A percentile compares a stretch with the other conserved stretches of the same genome.
These are phyloP conservation scores for Diaporthe longicolla DNA, from an alignment of 2,329 filamentous ascomycete species.

Conservation along the genomic window DNA sequence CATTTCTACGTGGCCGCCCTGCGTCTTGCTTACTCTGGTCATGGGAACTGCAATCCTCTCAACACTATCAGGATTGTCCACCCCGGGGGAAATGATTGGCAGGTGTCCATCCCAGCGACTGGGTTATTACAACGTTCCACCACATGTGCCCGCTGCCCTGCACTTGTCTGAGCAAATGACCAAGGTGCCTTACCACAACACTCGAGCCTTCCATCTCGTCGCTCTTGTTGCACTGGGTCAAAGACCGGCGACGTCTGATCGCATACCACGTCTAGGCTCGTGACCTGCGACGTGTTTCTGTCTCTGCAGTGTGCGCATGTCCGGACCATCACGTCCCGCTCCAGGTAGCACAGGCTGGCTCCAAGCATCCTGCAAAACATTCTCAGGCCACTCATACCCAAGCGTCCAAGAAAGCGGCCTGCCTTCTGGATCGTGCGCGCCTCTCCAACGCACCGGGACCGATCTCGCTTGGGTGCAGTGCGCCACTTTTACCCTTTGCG, in stretches of 20 bases:
- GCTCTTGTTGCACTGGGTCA: background rate
- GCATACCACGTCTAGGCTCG: background rate
- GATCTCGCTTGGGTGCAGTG: constrained; percentile 22
- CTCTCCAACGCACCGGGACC: constrained; percentile 16
- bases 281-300: background rate
- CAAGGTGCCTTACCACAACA: background rate
- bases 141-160: background rate
- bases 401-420: constrained; percentile 1
- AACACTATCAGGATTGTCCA: constrained; percentile 12
- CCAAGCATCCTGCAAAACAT: background rate
- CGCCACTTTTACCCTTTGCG: constrained; percentile 9
- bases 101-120: constrained; percentile 3
- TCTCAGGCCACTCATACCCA: background rate
- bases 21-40: constrained; percentile 27
- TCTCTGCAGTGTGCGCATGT: background rate
- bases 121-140: constrained; percentile 18
- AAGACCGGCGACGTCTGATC: background rate
- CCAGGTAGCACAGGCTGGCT: background rate
- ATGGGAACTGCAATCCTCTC: constrained; percentile 27
- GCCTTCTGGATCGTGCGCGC: constrained; percentile 12
- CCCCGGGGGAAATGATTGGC: constrained; percentile 13
- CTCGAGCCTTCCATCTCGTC: background rate
- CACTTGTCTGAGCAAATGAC: constrained; percentile 6
- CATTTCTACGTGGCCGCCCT: constrained; percentile 22
- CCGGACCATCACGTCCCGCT: background rate